Conservation (phyloP, 2,329 filamentous ascomycete species). For the Trichoderma breve region DNA sequence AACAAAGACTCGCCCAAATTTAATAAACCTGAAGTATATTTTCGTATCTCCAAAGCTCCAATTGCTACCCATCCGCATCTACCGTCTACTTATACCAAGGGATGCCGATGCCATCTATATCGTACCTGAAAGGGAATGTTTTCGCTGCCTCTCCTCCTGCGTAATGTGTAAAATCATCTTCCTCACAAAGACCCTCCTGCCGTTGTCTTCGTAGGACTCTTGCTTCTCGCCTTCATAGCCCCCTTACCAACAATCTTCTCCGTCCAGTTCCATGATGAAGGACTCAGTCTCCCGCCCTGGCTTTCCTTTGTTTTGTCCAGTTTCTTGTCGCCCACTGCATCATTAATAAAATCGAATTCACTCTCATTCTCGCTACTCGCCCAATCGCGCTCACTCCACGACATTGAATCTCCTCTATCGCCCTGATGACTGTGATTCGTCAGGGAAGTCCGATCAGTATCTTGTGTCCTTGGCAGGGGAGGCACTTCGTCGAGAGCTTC, state of each 20-base stretch:
- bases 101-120: neutral
- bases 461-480: constrained; percentile 35
- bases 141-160: neutral
- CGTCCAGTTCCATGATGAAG: constrained; percentile 49
- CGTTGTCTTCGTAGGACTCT: constrained; percentile 27
- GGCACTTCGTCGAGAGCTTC: constrained; percentile 46
- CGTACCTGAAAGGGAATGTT: neutral
- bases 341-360: constrained; percentile 30
- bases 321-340: constrained; percentile 20
- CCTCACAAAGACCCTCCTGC: neutral
- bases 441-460: constrained; percentile 26
- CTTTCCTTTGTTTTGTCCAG: constrained; percentile 18
- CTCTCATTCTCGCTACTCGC: constrained; percentile 51
- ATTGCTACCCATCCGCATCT: neutral
- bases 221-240: constrained; percentile 20
- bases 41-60: neutral
- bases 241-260: constrained; percentile 54
- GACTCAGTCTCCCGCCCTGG: constrained; percentile 26
- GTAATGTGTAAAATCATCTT: neutral
- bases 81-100: neutral
- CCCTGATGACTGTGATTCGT: constrained; percentile 14
- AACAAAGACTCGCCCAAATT: neutral
- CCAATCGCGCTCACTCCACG: constrained; percentile 67
- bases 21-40: neutral
- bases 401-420: constrained; percentile 49